Evolutionary conservation across 108 stramenopile species (phyloP), one percentile per base, ranked within the genome.

Genomic region (Nitzschia palea): DNA sequence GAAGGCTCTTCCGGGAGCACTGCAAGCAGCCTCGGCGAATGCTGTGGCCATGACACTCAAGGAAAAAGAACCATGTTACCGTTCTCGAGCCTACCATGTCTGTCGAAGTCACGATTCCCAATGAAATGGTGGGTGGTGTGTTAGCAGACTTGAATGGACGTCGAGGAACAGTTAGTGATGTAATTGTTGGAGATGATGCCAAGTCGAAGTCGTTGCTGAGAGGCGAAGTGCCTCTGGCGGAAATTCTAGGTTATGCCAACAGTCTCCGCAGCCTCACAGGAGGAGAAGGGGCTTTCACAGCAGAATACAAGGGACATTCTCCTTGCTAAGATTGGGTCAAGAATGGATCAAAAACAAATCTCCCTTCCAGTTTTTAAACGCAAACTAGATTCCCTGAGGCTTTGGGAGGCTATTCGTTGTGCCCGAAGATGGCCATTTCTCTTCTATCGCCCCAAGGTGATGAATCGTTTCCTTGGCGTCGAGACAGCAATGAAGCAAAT

Each of bases 181-280:
- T 95, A n/a, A 36, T 79, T 40, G 65, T 80, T 34, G 86, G 85
- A 57, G 82, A 86, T 0, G 74, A 70, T 30, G 68, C 26, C 3
- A 58, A 80, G 36, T 32, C 72, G 33, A 93, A 91, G 61, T 84
- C 90, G 18, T 63, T 89, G 62, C 68, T 95, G 22, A 74, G 78
- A 22, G 94, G 91, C 2, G 86, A 91, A 22, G 94, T 95, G 20
- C 94, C 94, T 2, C 55, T 95, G 44, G 77, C 80, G 26, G 91
- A 89, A 61, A 95, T 95, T 74, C 51, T 95, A 0, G 94, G 94
- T 17, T 95, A 95, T 76, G 87, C 91, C 43, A 93, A 78, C 70
- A 78, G 76, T 56, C 79, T 95, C 22, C 62, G 94, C 42, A 89
- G 88, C 56, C 44, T 95, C 22, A 95, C 94, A 31, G 87, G 77